Conservation (phyloP, 371 early-diverging fungal species). For the Lichtheimia corymbifera region DNA sequence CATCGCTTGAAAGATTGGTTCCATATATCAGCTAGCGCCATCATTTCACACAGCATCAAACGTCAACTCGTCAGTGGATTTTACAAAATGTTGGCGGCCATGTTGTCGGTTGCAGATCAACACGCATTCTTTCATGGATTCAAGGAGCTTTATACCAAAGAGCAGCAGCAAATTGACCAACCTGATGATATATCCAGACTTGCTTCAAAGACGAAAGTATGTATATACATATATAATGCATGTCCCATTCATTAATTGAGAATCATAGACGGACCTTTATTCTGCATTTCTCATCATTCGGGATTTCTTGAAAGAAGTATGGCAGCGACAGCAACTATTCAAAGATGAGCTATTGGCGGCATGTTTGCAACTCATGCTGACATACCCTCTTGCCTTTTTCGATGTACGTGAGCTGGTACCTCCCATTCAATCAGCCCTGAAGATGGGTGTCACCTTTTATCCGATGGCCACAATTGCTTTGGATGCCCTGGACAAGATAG, state of each 20-base stretch:
- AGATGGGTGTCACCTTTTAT: slow-evolving; percentile 68
- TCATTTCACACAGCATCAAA: slow-evolving; percentile 55
- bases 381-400: slow-evolving; percentile 63
- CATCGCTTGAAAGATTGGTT: slow-evolving; percentile 62
- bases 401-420: slow-evolving; percentile 44
- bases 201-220: slow-evolving; percentile 10
- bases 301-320: slow-evolving; percentile 62
- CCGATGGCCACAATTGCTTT: slow-evolving; percentile 67
- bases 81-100: slow-evolving; percentile 65
- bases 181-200: not conserved
- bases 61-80: slow-evolving; percentile 76
- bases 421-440: slow-evolving; percentile 65
- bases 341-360: slow-evolving; percentile 79
- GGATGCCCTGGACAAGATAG: slow-evolving; percentile 62
- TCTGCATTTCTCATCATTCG: slow-evolving; percentile 39
- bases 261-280: slow-evolving; percentile 18
- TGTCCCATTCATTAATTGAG: not conserved
- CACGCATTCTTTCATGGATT: slow-evolving; percentile 35
- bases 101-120: slow-evolving; percentile 49
- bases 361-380: slow-evolving; percentile 66
- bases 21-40: slow-evolving; percentile 48
- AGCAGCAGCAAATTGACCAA: slow-evolving; percentile 10
- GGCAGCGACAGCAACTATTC: slow-evolving; percentile 65
- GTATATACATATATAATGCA: not conserved
- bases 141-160: slow-evolving; percentile 8